These are phyloP conservation scores for Wickerhamomyces sp. DNA, from an alignment of 1,139 yeast genomes.

Conservation along the genomic window DNA sequence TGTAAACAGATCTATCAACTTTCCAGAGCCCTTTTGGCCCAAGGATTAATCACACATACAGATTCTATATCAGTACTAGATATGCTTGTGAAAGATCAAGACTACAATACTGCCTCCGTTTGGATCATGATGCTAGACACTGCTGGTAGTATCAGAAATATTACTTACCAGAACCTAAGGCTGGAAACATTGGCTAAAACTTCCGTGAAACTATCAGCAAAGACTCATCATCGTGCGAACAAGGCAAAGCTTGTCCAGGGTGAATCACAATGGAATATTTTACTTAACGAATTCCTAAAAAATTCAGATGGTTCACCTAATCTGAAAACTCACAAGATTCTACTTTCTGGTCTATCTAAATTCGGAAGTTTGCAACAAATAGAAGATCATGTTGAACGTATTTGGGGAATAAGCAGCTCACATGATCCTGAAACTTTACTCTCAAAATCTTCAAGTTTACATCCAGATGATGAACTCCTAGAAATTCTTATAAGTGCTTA, in stretches of 20 bases:
- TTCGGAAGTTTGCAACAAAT: constrained; percentile 15
- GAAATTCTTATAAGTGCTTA: constrained; percentile 13
- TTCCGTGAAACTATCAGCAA: constrained; percentile 6
- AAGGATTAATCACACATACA: neutral
- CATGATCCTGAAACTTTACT: constrained; percentile 3
- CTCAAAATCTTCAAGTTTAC: constrained; percentile 11
- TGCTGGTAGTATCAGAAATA: constrained; percentile 2
- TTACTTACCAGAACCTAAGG: constrained; percentile 13
- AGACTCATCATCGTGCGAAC: neutral
- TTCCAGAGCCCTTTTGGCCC: neutral
- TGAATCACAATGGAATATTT: neutral
- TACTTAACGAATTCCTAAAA: constrained; percentile 1
- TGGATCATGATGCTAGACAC: constrained; percentile 5
- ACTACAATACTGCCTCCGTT: constrained; percentile 8
- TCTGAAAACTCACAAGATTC: constrained; percentile 15
- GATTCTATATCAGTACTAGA: neutral
- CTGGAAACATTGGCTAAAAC: constrained; percentile 14
- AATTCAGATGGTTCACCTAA: constrained; percentile 10
- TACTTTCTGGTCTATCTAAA: constrained; percentile 18
- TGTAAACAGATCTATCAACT: neutral
- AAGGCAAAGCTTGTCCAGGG: neutral
- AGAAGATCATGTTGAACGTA: constrained; percentile 12
- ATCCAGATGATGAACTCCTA: constrained; percentile 17
- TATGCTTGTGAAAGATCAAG: neutral
- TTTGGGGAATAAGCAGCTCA: constrained; percentile 18